Conservation (phyloP, 1,284 basidiomycete species). For the Austropuccinia psidii region DNA sequence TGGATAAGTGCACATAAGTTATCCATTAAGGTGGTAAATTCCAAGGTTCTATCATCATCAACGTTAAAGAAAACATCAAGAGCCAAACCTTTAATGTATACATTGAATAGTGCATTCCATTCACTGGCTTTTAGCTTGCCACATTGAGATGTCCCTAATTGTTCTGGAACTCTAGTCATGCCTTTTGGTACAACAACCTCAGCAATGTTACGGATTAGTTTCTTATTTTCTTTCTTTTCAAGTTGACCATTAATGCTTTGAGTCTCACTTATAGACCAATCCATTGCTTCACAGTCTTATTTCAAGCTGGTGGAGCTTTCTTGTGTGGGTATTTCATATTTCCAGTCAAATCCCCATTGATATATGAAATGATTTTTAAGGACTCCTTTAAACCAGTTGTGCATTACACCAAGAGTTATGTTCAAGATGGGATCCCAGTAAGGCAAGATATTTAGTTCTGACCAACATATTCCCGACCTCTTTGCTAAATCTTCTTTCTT, state of each 20-base stretch:
- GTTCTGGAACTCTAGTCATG: neutral
- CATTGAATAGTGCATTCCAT: too few relatives aligned
- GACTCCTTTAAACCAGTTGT: neutral
- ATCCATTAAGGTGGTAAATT: too few relatives aligned
- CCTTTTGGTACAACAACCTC: too few relatives aligned
- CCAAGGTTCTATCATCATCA: too few relatives aligned
- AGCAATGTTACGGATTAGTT: too few relatives aligned
- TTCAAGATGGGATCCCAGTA: neutral
- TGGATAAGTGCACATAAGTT: too few relatives aligned
- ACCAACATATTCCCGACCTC: neutral
- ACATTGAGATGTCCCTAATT: neutral
- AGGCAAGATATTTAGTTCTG: neutral
- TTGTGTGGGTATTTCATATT: too few relatives aligned
- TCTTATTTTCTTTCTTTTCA: neutral
- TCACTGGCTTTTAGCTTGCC: too few relatives aligned
- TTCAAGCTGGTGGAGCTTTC: too few relatives aligned
- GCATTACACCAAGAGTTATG: neutral
- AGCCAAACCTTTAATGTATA: neutral
- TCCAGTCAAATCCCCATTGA: neutral
- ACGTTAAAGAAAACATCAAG: too few relatives aligned
- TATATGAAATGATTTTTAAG: neutral
- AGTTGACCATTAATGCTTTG: neutral
- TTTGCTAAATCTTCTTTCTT: neutral
- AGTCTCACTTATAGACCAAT: too few relatives aligned
- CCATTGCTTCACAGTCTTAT: too few relatives aligned